Evolutionary conservation across 1,139 yeast species (phyloP), one percentile per base, ranked within the genome.

Genomic region (Torulaspora globosa): DNA sequence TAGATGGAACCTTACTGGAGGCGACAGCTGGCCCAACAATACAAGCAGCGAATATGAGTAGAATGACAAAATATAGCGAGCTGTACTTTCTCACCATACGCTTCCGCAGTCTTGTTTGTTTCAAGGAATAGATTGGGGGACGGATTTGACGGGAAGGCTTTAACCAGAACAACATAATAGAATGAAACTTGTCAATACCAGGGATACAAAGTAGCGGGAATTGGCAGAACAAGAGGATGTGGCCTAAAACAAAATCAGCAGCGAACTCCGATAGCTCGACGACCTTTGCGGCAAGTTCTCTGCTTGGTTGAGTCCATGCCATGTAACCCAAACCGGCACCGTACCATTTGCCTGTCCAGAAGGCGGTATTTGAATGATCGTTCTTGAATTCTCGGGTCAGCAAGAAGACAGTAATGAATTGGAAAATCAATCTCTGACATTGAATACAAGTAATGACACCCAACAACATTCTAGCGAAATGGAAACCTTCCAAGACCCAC

Each of bases 311-410:
- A 31, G 97, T 85, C 76, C 87, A 79, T 16, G 97, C 96, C 81
- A 86, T 83, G 82, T 86, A 84, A 53, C 98, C 98, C 73, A 92
- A 74, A 65, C 96, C 95, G 54, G 88, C 75, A 53, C 95, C 90
- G 70, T 90, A 88, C 99, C 99, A 92, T 71, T 90, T 90, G 78
- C 99, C 99, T 52, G 96, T 85, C 99, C 99, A 92, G 92, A 95
- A 92, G 24, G 98, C 97, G 60, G 95, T 84, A 73, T 92, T 92
- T 36, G 98, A 78, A 67, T 85, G 90, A 70, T 94, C 98, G 62
- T 88, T 90, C 81, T 90, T 92, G 76, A 89, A 90, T 73, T 92
- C 99, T 75, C 99, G 84, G 44, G 98, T 90, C 67, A 92, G 78
- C 71, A 82, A 73, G 57, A 79, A 70, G 47, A 84, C 72, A 15